A percentile compares a stretch with the other conserved stretches of the same genome.
phyloP scores from a whole-genome alignment of 148 eudicot genomes.

The Spergularia marina region DNA sequence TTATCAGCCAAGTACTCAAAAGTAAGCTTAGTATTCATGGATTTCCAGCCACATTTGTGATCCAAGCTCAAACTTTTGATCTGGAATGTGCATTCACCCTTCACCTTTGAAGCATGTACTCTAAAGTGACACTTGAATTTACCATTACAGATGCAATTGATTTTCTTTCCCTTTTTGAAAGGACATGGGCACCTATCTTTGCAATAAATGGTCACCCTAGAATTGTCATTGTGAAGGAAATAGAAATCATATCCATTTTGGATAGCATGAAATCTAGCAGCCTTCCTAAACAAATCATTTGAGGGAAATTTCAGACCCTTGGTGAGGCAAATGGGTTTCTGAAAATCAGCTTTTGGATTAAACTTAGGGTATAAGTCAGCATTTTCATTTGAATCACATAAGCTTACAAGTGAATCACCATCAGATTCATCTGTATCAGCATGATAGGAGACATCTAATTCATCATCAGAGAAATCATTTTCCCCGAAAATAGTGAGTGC shows the following conservation, averaged over 20 bases:
- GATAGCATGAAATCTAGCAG: neutral
- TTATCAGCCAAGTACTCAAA: no score
- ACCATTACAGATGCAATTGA: neutral
- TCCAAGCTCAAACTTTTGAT: no score
- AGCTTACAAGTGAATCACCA: no score
- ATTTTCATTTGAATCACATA: no score
- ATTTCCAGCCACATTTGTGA: no score
- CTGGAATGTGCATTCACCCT: neutral
- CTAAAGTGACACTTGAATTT: neutral
- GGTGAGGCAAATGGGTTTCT: neutral
- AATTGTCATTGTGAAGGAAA: neutral
- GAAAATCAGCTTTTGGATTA: neutral
- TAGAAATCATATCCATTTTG: neutral
- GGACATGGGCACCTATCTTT: neutral
- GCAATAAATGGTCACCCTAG: neutral
- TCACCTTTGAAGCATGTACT: neutral
- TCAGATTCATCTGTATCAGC: no score
- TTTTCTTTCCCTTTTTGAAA: neutral
- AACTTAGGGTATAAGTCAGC: neutral
- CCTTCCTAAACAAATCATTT: constrained; percentile 4
- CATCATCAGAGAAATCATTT: no score
- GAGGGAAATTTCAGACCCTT: neutral
- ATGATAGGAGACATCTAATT: no score
- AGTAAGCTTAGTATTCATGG: no score
- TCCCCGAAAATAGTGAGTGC: no score